These are phyloP conservation scores for Phialocephala subalpina DNA, from an alignment of 2,329 filamentous ascomycete genomes.

Conservation along the genomic window DNA sequence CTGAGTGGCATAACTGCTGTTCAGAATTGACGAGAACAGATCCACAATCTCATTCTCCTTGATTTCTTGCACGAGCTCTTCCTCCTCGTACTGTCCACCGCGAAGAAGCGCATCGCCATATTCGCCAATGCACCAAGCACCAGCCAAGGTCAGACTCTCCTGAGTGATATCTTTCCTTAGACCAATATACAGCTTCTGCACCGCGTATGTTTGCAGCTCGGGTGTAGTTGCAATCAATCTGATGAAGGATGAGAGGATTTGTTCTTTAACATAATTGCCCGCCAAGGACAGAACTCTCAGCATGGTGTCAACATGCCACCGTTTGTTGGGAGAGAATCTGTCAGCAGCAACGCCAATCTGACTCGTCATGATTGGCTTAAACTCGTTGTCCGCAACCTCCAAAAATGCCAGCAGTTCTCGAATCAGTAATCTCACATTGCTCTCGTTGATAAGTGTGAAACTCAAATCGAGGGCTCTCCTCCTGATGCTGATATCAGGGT, in stretches of 20 bases:
- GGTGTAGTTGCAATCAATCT: conserved; percentile 93
- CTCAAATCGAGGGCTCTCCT: conserved; percentile 95
- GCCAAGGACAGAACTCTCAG: conserved; percentile 91
- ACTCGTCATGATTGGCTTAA: conserved; percentile 97
- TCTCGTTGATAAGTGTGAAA: conserved; percentile 97
- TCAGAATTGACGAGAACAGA: conserved; percentile 89
- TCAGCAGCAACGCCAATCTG: conserved; percentile 98
- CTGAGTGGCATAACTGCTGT: conserved; percentile 93
- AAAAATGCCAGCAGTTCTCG: conserved; percentile 93
- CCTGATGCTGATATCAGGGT: conserved; percentile 98
- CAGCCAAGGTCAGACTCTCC: conserved; percentile 91
- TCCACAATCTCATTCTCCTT: conserved; percentile 92
- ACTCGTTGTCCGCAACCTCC: conserved; percentile 97
- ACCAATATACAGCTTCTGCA: conserved; percentile 90
- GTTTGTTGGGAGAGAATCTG: conserved; percentile 93
- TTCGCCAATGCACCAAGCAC: conserved; percentile 97
- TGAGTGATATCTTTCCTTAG: conserved; percentile 98
- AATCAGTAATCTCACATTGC: conserved; percentile 92
- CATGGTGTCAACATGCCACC: conserved; percentile 99
- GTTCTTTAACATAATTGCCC: conserved; percentile 97
- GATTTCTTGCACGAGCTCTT: conserved; percentile 82
- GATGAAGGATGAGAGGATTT: conserved; percentile 95
- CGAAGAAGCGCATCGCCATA: conserved; percentile 90
- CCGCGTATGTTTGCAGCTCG: conserved; percentile 94
- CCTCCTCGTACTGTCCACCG: conserved; percentile 92